Evolutionary conservation across 2,329 filamentous ascomycete species (phyloP), one percentile per base, ranked within the genome.

Genomic region (Coniochaeta sp.): DNA sequence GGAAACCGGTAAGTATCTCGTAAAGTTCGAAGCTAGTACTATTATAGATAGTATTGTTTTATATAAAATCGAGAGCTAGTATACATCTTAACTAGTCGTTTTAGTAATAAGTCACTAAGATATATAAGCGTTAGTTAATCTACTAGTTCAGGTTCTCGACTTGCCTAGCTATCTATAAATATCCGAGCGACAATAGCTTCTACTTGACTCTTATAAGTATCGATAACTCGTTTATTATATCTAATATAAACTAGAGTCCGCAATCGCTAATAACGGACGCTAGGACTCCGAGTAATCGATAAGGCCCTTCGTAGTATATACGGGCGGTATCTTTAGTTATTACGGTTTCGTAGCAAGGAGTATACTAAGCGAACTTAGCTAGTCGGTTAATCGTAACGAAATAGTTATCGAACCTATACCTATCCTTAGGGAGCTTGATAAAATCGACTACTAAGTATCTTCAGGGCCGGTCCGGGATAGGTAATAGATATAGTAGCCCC

Each of bases 351-450:
- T 35, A 32, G 10, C 20, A 54, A 0, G 35, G 46, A 0, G 46
- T 30, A 2, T 16, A 12, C 33, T 16, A 51, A 35, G 6, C 14
- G 12, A 26, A 14, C 13, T 54, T 54, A 0, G 4, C 22, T 14
- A 54, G 18, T 1, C 24, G 22, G 20, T 54, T 27, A 6, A 51
- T 54, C 16, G 51, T 49, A 14, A 38, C 35, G 3, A 54, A 18
- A 2, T 30, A 12, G 20, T 54, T 51, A 24, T 54, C 24, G n/a
- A 45, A 48, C 2, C 27, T 14, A 2, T 51, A 18, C 27, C 33
- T 42, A 30, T 51, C 14, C n/a, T 18, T 45, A 1, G 27, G 30
- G 1, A 51, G 18, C 14, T 49, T 33, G 9, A 49, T 51, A 30
- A 54, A 54, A n/a, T 54, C 26, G 1, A 54, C 13, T 3, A 50